Evolutionary conservation across 257 asterid species (phyloP).

Genomic region (Plantago ovata): DNA sequence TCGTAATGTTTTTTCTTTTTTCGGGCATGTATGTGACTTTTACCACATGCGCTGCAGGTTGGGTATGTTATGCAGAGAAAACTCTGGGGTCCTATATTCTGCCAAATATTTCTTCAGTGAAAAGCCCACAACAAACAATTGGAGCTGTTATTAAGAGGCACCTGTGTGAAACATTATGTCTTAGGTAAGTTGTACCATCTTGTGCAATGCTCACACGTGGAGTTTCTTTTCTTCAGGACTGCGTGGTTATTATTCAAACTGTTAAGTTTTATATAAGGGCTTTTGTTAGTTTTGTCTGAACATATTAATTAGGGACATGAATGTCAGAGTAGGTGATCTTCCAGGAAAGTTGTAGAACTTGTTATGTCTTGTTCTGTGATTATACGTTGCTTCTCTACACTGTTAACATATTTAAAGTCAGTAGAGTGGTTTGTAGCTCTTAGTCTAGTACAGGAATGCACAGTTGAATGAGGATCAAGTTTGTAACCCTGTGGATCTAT

Average conservation of each 20-base stretch:
- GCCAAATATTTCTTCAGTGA: constrained; percentile 91
- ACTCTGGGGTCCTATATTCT: constrained; percentile 89
- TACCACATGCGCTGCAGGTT: constrained; percentile 56
- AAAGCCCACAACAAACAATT: constrained; percentile 95
- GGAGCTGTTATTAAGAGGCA: constrained; percentile 79
- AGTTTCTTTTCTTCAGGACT: background rate
- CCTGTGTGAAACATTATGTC: constrained; percentile 46
- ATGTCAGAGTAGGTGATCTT: no score
- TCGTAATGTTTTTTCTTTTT: background rate
- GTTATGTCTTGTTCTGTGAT: background rate
- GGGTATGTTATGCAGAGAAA: constrained; percentile 99
- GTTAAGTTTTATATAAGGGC: constrained; percentile 2
- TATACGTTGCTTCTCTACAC: background rate
- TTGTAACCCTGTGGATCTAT: constrained; percentile 23
- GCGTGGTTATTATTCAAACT: constrained; percentile 5
- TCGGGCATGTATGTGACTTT: constrained; percentile 3
- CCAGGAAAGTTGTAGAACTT: no score
- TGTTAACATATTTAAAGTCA: background rate
- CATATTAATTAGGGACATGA: no score
- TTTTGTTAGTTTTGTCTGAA: no score
- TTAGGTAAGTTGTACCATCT: constrained; percentile 46
- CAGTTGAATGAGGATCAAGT: constrained; percentile 7
- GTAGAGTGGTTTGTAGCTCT: background rate
- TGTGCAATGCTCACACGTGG: background rate
- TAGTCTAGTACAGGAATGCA: background rate